A percentile compares a stretch with the other conserved stretches of the same genome.
Evolutionary conservation across 2,329 filamentous ascomycete species (phyloP).

Genomic region (Leptographium galeiforme): DNA sequence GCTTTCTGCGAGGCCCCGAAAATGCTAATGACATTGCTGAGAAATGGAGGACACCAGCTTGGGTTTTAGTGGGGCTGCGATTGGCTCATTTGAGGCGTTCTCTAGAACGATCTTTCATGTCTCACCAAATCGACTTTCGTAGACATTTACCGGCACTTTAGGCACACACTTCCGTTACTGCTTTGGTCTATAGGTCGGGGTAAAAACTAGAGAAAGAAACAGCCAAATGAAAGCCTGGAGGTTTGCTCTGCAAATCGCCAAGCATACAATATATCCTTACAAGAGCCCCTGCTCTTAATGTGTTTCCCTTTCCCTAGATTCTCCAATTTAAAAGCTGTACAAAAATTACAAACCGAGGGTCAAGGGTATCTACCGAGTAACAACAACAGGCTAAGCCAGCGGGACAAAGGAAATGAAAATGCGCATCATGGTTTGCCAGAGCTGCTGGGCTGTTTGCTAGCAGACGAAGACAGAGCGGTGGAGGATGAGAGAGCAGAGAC

Average conservation of each 20-base stretch:
- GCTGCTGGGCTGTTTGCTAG: not conserved
- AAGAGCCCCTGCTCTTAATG: not conserved
- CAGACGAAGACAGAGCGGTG: not conserved
- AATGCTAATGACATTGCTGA: no score
- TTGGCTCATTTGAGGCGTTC: no score
- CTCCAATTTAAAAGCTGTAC: not conserved
- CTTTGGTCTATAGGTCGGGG: no score
- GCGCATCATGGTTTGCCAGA: not conserved
- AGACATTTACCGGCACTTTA: no score
- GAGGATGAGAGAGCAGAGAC: not conserved
- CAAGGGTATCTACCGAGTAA: conserved; percentile 2
- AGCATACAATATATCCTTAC: not conserved
- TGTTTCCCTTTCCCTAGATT: not conserved
- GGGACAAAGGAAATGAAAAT: not conserved
- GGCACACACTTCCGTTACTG: no score
- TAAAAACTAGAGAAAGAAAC: no score
- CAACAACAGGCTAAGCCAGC: not conserved
- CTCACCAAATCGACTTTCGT: no score
- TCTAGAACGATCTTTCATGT: no score
- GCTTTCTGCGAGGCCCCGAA: no score
- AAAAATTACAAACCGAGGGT: not conserved
- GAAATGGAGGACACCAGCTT: no score
- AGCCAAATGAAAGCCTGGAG: no score
- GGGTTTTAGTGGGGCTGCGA: no score
- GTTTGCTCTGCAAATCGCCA: not conserved